Base-by-base conservation (phyloP, 2,329 filamentous ascomycete species). In the Penicillium carneum region DNA sequence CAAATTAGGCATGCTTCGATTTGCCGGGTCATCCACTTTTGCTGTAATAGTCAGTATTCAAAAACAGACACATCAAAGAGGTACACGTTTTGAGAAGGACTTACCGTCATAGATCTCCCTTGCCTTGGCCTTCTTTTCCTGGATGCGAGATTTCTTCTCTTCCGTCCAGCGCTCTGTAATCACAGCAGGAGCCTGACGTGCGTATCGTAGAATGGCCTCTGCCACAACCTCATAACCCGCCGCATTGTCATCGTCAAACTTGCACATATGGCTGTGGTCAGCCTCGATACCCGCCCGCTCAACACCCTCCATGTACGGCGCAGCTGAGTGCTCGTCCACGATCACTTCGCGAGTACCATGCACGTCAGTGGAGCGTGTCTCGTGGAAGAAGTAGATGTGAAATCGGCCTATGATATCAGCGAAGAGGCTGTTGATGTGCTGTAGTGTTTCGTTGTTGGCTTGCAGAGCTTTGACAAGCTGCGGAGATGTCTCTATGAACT, bases 271-370 rank as follows among this genome's bases (percentile, higher is more conserved):
- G 1, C 86, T 87, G 71, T 91, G 89, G n/a, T 85, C 86, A 8
- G 88, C 87, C 67, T 91, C 88, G 61, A 92, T 90, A n/a, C 89
- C 88, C 75, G 89, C 90, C 65, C 89, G 88, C 43, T 86, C 87
- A 0, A 90, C 89, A 34, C 89, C 89, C 6, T 88, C 87, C 14
- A 91, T 79, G 57, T 86, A 85, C 0, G 90, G 90, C 18, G 87
- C 85, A 1, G 90, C 90, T 0, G 89, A 92, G 48, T 81, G 81
- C 56, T 89, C 83, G 61, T 92, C 89, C 2, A 93, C 90, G 39
- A 93, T 84, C 61, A 90, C 78, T 55, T 83, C 73, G 7, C 80
- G 87, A 0, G 86, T 86, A 2, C 86, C 87, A 67, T 85, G 88
- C 38, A 92, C 69, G 64, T 91, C 86, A 0, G 89, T 91, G 63